Evolutionary conservation across 176 grass and related monocot genomes (phyloP).

Genomic region (Phoenix dactylifera): DNA sequence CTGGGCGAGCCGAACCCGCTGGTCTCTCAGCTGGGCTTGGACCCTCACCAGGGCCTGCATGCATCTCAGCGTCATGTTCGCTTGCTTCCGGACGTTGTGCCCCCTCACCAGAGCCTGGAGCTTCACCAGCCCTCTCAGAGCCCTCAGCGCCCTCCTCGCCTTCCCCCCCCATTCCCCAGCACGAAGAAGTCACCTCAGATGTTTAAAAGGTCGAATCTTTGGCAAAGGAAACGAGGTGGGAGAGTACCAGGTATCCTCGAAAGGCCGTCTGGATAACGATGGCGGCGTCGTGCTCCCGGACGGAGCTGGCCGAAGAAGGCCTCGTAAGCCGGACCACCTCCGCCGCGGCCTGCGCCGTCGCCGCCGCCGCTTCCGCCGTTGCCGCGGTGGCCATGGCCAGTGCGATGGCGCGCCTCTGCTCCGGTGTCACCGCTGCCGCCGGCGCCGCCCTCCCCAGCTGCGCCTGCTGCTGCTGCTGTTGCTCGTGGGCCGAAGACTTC

Average conservation of each 20-base stretch:
- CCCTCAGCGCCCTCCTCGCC: slow-evolving; percentile 72
- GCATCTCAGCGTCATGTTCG: slow-evolving; percentile 89
- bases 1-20: slow-evolving; percentile 70
- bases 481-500: slow-evolving; percentile 35
- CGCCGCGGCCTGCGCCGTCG: no score
- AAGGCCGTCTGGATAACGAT: slow-evolving; percentile 75
- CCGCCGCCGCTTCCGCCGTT: no score
- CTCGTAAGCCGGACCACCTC: slow-evolving; percentile 43
- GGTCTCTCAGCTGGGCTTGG: slow-evolving; percentile 78
- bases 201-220: no score
- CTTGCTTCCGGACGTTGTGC: slow-evolving; percentile 94
- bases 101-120: slow-evolving; percentile 91
- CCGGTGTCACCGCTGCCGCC: slow-evolving; percentile 34
- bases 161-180: not conserved
- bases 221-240: not conserved
- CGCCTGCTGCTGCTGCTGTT: slow-evolving; percentile 2
- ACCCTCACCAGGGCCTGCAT: slow-evolving; percentile 93
- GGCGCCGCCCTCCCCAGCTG: not conserved
- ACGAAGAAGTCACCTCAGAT: no score
- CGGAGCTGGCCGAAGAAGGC: slow-evolving; percentile 16
- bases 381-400: no score
- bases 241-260: slow-evolving; percentile 58
- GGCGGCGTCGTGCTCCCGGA: slow-evolving; percentile 50
- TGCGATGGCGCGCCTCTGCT: slow-evolving; percentile 78
- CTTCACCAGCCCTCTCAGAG: slow-evolving; percentile 79